Conservation (phyloP, 495 filamentous ascomycete genomes). For the Xylaria flabelliformis region DNA sequence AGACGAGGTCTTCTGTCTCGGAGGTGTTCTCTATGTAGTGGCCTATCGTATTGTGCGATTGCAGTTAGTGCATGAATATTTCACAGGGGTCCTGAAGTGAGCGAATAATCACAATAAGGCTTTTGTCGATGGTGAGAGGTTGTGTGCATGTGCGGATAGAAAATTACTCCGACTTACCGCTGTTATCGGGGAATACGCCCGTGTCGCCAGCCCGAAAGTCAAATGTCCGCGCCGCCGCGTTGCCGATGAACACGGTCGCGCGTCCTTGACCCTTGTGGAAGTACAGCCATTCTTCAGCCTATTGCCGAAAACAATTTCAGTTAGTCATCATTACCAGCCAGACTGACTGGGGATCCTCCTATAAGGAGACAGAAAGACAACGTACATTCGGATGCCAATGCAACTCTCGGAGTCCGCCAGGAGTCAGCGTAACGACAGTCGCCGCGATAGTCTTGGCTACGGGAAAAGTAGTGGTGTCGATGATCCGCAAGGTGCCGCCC, state of each 20-base stretch:
- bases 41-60: slow-evolving; percentile 4
- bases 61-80: background rate
- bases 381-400: slow-evolving; percentile 70
- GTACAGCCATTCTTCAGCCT: slow-evolving; percentile 68
- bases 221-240: slow-evolving; percentile 64
- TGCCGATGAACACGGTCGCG: slow-evolving; percentile 68
- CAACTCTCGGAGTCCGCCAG: slow-evolving; percentile 65
- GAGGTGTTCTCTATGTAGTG: slow-evolving; percentile 74
- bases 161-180: slow-evolving; percentile 42
- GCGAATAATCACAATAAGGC: background rate
- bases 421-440: slow-evolving; percentile 64
- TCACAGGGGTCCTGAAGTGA: too few relatives aligned
- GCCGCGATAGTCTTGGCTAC: slow-evolving; percentile 66
- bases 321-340: background rate
- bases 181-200: slow-evolving; percentile 69
- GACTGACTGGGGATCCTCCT: too few relatives aligned
- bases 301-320: slow-evolving; percentile 42
- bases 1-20: slow-evolving; percentile 63
- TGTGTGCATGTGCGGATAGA: background rate
- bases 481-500: slow-evolving; percentile 63
- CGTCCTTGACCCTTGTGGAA: slow-evolving; percentile 65
- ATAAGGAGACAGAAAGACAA: background rate
- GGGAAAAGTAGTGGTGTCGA: slow-evolving; percentile 69
- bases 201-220: slow-evolving; percentile 70
- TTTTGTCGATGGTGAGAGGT: background rate